Base-by-base conservation (phyloP, 768 basidiomycete species). In the Paxillus ammoniavirescens region DNA sequence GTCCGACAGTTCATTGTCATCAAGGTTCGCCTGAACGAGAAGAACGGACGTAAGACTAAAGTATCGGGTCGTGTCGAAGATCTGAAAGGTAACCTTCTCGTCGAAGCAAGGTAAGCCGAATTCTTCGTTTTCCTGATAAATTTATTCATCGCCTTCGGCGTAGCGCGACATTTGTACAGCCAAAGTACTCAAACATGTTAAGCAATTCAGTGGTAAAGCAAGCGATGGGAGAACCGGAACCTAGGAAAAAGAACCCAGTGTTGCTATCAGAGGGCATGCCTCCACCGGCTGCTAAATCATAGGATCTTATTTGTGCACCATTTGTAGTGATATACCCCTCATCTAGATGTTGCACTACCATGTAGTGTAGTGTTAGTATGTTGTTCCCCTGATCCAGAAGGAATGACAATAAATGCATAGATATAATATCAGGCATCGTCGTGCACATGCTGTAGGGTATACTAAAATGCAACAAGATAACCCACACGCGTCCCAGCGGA, bases 141-240 rank as follows among this genome's bases (percentile, higher is more conserved):
- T 49, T 15, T n/a, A 37, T 36, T 50, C 30, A 52, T 54, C 33
- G 8, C 18, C 41, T 15, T 31, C 26, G 5, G 35, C 28, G 7
- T 64, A 92, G 91, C 0, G 90, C 82, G 0, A 76, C 87, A 36
- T 97, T 96, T 63, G 83, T 98, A 13, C 93, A 98, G 62, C 95
- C 95, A 1, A 84, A 83, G 53, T 93, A 95, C 62, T 89, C 94
- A 2, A 83, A 86, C 52, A 75, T 93, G 47, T 75, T 97, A 26
- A 82, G 84, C 59, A 78, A 79, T 36, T 73, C 71, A 2, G 76
- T 79, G 3, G 68, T 93, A 1, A 78, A 77, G 50, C 80, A 86
- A 56, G 78, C 82, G 1, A 78, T 93, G 72, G 91, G 92, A 7
- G 78, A 81, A 49, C 81, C 82, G 14, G 71, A 70, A 15, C 59